phyloP scores from a whole-genome alignment of 441 rosid genomes.

The Lepidium campestre region DNA sequence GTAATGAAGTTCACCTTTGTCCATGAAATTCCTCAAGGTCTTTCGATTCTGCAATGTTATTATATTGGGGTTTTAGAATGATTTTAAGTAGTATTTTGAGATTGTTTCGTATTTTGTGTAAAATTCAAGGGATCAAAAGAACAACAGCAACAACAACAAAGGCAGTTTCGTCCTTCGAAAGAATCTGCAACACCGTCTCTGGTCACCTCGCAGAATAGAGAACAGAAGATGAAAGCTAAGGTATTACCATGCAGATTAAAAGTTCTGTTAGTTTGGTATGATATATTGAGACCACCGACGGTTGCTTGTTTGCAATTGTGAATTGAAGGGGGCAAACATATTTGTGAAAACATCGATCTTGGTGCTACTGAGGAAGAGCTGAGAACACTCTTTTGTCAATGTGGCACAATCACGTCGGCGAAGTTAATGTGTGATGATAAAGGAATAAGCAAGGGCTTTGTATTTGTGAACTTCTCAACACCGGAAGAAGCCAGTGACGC shows the following conservation, averaged over 20 bases:
- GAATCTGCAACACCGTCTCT: constrained; percentile 38
- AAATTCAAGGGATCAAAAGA: constrained; percentile 62
- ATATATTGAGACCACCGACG: neutral
- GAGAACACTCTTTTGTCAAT: constrained; percentile 36
- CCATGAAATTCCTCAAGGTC: neutral
- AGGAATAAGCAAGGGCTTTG: constrained; percentile 46
- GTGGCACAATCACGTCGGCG: constrained; percentile 42
- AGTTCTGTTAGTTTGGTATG: neutral
- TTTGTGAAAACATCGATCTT: constrained; percentile 45
- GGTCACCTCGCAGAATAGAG: constrained; percentile 40
- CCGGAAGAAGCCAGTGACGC: constrained; percentile 40
- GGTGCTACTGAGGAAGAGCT: constrained; percentile 46
- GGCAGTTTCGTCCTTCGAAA: constrained; percentile 50
- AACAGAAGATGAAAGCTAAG: constrained; percentile 33
- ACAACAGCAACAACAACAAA: constrained; percentile 42
- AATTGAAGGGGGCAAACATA: constrained; percentile 42
- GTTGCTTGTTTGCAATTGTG: neutral
- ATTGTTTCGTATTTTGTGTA: neutral
- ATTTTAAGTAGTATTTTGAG: neutral
- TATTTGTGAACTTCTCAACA: constrained; percentile 49
- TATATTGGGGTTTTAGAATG: neutral
- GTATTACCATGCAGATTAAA: constrained; percentile 8
- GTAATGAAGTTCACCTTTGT: neutral
- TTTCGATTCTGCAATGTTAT: neutral
- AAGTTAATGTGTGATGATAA: constrained; percentile 38